phyloP scores from a whole-genome alignment of 169 alveolate species.

The Plasmodium gaboni region DNA sequence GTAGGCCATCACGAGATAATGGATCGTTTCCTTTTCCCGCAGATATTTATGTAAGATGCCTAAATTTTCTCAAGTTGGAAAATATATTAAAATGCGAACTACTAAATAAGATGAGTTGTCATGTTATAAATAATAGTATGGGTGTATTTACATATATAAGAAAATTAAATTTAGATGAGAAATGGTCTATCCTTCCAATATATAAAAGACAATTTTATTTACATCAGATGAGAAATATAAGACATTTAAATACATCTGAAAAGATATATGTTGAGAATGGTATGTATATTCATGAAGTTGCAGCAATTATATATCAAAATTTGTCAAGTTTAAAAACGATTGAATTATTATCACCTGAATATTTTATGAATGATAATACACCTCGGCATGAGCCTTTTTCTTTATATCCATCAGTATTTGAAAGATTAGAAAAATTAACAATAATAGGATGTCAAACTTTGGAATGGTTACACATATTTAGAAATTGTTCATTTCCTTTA shows the following conservation, averaged over 20 bases:
- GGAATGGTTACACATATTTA: slow-evolving; percentile 75
- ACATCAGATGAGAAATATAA: slow-evolving; percentile 67
- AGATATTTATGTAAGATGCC: slow-evolving; percentile 55
- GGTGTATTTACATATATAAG: slow-evolving; percentile 58
- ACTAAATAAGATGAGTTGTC: slow-evolving; percentile 37
- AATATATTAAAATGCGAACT: slow-evolving; percentile 50
- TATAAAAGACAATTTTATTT: slow-evolving; percentile 73
- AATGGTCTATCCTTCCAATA: slow-evolving; percentile 63
- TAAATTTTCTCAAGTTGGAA: slow-evolving; percentile 40
- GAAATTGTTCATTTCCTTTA: slow-evolving; percentile 73
- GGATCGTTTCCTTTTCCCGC: slow-evolving; percentile 32
- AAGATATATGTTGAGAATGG: slow-evolving; percentile 68
- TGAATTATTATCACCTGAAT: slow-evolving; percentile 73
- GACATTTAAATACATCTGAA: slow-evolving; percentile 66
- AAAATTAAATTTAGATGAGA: slow-evolving; percentile 45
- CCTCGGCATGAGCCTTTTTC: slow-evolving; percentile 76
- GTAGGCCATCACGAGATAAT: background rate
- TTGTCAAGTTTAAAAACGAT: slow-evolving; percentile 55
- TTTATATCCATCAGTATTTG: slow-evolving; percentile 56
- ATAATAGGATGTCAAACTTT: slow-evolving; percentile 74
- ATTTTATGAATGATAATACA: slow-evolving; percentile 69
- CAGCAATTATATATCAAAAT: slow-evolving; percentile 74
- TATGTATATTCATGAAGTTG: slow-evolving; percentile 74
- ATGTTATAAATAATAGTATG: slow-evolving; percentile 51
- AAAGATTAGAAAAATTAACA: slow-evolving; percentile 62